Conservation (phyloP, 169 alveolate species). For the Besnoitia besnoiti region DNA sequence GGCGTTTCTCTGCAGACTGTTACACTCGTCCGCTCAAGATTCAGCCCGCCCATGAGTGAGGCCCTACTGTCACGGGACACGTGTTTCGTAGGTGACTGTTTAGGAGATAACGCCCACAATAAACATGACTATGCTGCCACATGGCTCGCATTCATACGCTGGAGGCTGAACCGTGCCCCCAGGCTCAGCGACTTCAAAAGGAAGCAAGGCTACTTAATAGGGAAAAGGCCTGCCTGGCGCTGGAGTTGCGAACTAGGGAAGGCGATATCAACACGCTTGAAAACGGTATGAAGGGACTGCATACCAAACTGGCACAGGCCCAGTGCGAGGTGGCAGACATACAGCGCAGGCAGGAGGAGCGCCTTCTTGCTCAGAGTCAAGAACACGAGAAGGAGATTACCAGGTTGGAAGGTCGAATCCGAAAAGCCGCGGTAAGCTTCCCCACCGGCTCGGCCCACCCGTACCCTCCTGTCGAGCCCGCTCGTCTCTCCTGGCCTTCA, state of each 20-base stretch:
- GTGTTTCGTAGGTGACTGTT: no score
- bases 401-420: conserved; percentile 1
- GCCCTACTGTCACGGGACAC: no score
- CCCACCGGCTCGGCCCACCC: no score
- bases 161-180: not conserved
- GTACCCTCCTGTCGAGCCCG: no score
- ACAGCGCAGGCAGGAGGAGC: not conserved
- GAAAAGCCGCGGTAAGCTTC: not conserved
- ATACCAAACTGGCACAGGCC: not conserved
- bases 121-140: no score
- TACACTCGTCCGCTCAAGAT: no score
- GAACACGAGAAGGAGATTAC: conserved; percentile 15
- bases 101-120: no score
- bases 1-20: no score
- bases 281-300: not conserved
- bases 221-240: not conserved
- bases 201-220: not conserved
- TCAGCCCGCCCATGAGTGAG: no score
- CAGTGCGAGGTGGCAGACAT: conserved; percentile 3
- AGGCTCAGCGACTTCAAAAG: not conserved
- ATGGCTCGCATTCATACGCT: not conserved
- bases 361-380: conserved; percentile 29
- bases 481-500: no score
- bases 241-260: not conserved
- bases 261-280: not conserved